Evolutionary conservation across 2,329 filamentous ascomycete genomes (phyloP).

Genomic region (Aspergillus flavus): DNA sequence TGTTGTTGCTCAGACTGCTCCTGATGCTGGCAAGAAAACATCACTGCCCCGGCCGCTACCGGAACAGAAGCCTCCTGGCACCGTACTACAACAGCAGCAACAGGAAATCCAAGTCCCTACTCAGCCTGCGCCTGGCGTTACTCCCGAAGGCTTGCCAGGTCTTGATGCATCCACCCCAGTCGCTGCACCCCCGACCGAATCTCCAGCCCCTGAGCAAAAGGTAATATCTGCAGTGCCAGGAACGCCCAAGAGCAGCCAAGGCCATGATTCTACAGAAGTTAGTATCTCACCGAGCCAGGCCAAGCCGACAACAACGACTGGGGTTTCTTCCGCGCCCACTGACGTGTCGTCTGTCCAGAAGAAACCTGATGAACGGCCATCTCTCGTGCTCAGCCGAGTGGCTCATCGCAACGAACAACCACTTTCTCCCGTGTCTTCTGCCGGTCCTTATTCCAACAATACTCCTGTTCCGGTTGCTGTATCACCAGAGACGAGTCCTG

Average conservation of each 20-base stretch:
- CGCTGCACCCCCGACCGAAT: constrained; percentile 53
- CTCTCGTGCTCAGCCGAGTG: constrained; percentile 30
- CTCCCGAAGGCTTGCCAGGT: constrained; percentile 15
- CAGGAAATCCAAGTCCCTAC: constrained; percentile 9
- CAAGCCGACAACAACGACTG: constrained; percentile 18
- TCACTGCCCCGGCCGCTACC: constrained; percentile 3
- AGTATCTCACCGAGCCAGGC: constrained; percentile 24
- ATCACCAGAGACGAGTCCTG: constrained; percentile 74
- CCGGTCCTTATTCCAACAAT: constrained; percentile 69
- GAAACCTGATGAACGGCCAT: constrained; percentile 32
- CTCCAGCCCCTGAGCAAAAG: constrained; percentile 45
- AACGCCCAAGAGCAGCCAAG: constrained; percentile 28
- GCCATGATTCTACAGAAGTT: constrained; percentile 23
- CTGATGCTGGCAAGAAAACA: constrained; percentile 10
- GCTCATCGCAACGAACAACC: constrained; percentile 37
- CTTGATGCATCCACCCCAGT: constrained; percentile 15
- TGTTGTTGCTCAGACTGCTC: constrained; percentile 14
- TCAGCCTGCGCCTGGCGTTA: constrained; percentile 14
- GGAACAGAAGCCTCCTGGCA: constrained; percentile 13
- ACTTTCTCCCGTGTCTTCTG: constrained; percentile 64
- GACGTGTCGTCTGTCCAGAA: constrained; percentile 23
- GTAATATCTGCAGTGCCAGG: constrained; percentile 21
- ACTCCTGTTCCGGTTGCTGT: constrained; percentile 70
- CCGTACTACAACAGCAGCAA: constrained; percentile 14
- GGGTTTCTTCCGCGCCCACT: constrained; percentile 19